These are phyloP conservation scores for Dinochytrium kinnereticum DNA, from an alignment of 371 early-diverging fungal species.

Conservation along the genomic window DNA sequence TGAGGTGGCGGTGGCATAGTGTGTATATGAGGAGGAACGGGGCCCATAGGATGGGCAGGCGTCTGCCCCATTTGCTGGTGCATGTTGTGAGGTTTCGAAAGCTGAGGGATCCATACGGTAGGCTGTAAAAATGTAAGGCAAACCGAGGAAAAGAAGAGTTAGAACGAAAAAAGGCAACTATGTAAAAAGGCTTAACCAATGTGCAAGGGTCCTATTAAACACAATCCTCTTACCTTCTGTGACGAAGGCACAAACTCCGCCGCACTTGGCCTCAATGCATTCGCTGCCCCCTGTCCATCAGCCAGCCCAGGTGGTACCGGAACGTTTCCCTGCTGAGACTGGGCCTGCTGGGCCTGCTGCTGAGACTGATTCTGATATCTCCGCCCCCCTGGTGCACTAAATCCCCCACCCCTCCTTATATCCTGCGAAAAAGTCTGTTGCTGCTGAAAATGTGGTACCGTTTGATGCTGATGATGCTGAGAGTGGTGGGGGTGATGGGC, in stretches of 20 bases:
- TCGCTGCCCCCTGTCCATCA: not conserved
- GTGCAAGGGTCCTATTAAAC: too few relatives aligned
- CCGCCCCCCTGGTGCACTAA: not conserved
- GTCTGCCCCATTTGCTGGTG: not conserved
- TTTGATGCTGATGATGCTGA: too few relatives aligned
- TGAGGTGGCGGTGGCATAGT: not conserved
- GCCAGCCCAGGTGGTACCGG: not conserved
- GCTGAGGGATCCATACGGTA: conserved; percentile 2
- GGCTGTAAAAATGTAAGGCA: not conserved
- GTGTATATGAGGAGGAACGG: not conserved
- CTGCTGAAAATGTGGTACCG: too few relatives aligned
- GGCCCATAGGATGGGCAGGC: not conserved
- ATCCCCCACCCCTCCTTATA: too few relatives aligned
- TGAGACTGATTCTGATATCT: not conserved
- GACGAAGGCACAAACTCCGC: conserved; percentile 22
- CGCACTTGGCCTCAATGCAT: conserved; percentile 4
- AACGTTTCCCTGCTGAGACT: too few relatives aligned
- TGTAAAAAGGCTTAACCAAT: too few relatives aligned
- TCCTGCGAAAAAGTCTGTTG: too few relatives aligned
- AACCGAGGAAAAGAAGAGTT: too few relatives aligned
- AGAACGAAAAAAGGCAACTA: not conserved
- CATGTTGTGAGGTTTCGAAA: not conserved
- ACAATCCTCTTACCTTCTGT: conserved; percentile 17
- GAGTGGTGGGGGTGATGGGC: too few relatives aligned
- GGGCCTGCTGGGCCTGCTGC: not conserved